phyloP scores from a whole-genome alignment of 805 yeast species.

The Saturnispora kantuleensis region DNA sequence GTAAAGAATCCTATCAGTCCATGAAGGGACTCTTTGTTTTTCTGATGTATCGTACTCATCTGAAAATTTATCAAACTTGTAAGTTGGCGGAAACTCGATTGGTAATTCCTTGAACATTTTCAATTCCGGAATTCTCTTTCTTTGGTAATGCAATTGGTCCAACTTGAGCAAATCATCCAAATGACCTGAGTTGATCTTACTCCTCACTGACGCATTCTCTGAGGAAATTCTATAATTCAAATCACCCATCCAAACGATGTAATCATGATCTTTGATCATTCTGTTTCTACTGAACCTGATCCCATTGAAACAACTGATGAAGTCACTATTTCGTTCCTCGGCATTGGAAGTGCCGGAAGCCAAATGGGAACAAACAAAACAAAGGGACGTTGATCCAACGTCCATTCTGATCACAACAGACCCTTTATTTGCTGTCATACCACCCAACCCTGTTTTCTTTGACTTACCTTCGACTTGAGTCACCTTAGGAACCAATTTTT shows the following conservation, averaged over 20 bases:
- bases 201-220: slow-evolving; percentile 65
- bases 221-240: slow-evolving; percentile 73
- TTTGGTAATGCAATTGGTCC: slow-evolving; percentile 76
- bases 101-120: slow-evolving; percentile 68
- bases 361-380: slow-evolving; percentile 81
- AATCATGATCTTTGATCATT: slow-evolving; percentile 72
- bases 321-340: slow-evolving; percentile 82
- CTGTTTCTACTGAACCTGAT: slow-evolving; percentile 71
- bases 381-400: slow-evolving; percentile 70
- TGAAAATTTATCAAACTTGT: slow-evolving; percentile 84
- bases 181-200: slow-evolving; percentile 36
- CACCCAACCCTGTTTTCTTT: slow-evolving; percentile 92
- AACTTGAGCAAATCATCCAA: slow-evolving; percentile 43
- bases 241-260: slow-evolving; percentile 91
- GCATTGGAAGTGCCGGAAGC: slow-evolving; percentile 85
- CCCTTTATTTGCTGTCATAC: slow-evolving; percentile 95
- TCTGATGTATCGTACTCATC: slow-evolving; percentile 78
- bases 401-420: slow-evolving; percentile 88
- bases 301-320: slow-evolving; percentile 63
- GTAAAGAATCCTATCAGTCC: slow-evolving; percentile 87
- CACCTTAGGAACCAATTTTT: slow-evolving; percentile 37
- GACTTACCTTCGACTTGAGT: slow-evolving; percentile 90
- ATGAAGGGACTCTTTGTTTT: slow-evolving; percentile 86
- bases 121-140: slow-evolving; percentile 63
- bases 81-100: slow-evolving; percentile 78